Evolutionary conservation across 768 basidiomycete species (phyloP).

Genomic region (Tulasnella sp.): DNA sequence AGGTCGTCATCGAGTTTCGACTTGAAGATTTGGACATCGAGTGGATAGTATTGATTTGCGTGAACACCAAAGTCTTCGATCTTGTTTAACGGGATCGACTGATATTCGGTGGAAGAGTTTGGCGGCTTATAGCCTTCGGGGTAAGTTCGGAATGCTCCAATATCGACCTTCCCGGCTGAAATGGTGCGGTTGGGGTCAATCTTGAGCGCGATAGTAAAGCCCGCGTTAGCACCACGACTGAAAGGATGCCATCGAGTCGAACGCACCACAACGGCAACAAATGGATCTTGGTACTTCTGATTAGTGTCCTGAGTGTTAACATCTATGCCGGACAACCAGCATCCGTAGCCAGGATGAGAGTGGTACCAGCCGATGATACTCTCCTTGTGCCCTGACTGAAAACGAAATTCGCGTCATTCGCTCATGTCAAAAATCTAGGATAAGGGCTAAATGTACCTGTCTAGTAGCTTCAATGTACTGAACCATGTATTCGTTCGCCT

Average conservation of each 20-base stretch:
- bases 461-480: slow-evolving; percentile 79
- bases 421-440: neutral
- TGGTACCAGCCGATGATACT: slow-evolving; percentile 97
- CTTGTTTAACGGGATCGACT: slow-evolving; percentile 93
- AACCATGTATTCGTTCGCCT: slow-evolving; percentile 98
- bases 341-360: slow-evolving; percentile 98
- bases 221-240: neutral
- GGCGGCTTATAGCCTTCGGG: slow-evolving; percentile 92
- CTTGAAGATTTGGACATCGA: slow-evolving; percentile 95
- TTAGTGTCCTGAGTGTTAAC: slow-evolving; percentile 95
- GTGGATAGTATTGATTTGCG: slow-evolving; percentile 89
- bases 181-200: slow-evolving; percentile 98
- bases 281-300: slow-evolving; percentile 93
- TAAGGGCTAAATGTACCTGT: slow-evolving; percentile 40
- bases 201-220: slow-evolving; percentile 39
- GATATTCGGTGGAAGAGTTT: slow-evolving; percentile 72
- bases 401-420: neutral
- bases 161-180: slow-evolving; percentile 97
- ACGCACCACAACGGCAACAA: slow-evolving; percentile 91
- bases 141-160: slow-evolving; percentile 97
- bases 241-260: neutral
- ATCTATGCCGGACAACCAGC: slow-evolving; percentile 98
- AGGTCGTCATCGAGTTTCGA: slow-evolving; percentile 81
- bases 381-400: slow-evolving; percentile 40
- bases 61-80: slow-evolving; percentile 99